Base-by-base conservation (phyloP, 2,329 filamentous ascomycete species). In the Tolypocladium sp. region DNA sequence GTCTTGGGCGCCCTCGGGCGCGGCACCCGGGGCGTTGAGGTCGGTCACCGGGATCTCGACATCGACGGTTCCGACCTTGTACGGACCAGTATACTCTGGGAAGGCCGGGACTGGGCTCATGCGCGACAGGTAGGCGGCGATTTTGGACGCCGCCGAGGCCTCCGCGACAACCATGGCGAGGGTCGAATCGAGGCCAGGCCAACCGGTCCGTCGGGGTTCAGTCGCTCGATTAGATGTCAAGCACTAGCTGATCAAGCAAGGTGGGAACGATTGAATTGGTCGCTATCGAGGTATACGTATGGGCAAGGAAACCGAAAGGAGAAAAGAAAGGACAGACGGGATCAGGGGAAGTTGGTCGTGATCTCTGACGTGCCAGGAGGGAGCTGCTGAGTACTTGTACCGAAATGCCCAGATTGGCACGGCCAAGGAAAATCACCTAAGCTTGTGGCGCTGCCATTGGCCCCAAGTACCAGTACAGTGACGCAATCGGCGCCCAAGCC, bases 51-150 rank as follows among this genome's bases (percentile, higher is more conserved):
- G 89, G 20, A 95, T 83, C 75, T 96, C 91, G 63, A 93, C 80
- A 67, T 95, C 91, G 64, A 91, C 78, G 2, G 88, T 90, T 63
- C 90, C 91, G 60, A 94, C 90, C 66, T 85, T 84, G 77, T 91
- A 87, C 0, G 89, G 88, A 0, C 90, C 91, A 1, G 87, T 86
- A 69, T 92, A 93, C 4, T 84, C 77, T 4, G 90, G 88, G 60
- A 95, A 92, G 1, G 79, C 73, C 1, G 90, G 90, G 5, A 91
- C 77, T 0, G 88, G 88, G 67, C 82, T 90, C 65, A 90, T 73
- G 52, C 76, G 77, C 17, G 81, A 78, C n/a, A 84, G 67, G 61
- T 80, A 77, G 12, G 76, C 73, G 53, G 75, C 71, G 67, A 82
- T 73, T 66, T 75, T 78, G 60, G 73, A 62, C 59, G 64, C 57